phyloP scores from a whole-genome alignment of 1,284 basidiomycete genomes.

The Apiotrichum sp. region DNA sequence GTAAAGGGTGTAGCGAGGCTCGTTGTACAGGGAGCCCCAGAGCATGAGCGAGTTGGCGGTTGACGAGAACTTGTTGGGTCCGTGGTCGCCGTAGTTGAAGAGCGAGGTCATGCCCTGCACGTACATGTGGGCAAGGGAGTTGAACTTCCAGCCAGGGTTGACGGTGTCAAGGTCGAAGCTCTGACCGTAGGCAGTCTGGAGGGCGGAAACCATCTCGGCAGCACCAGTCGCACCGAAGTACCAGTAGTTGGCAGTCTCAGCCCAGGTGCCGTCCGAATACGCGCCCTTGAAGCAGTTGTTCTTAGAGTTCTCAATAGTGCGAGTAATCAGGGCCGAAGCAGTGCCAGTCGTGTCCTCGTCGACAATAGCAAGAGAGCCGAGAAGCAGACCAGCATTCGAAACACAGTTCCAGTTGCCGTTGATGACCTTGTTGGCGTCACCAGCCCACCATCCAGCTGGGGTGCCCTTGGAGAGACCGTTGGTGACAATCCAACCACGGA shows the following conservation, averaged over 20 bases:
- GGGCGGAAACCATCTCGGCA: conserved; percentile 81
- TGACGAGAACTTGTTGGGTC: conserved; percentile 77
- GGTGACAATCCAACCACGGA: conserved; percentile 68
- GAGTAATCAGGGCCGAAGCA: conserved; percentile 60
- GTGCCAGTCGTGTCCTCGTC: conserved; percentile 72
- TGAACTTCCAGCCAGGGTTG: conserved; percentile 67
- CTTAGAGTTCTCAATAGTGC: conserved; percentile 43
- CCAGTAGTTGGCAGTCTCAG: conserved; percentile 94
- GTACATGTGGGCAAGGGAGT: conserved; percentile 88
- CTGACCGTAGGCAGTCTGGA: conserved; percentile 79
- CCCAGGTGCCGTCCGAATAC: conserved; percentile 81
- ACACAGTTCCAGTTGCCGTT: conserved; percentile 95
- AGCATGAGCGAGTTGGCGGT: conserved; percentile 54
- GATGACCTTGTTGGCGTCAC: conserved; percentile 25
- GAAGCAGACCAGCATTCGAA: conserved; percentile 82
- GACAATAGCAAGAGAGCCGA: conserved; percentile 84
- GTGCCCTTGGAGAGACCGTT: conserved; percentile 69
- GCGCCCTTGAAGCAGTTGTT: conserved; percentile 65
- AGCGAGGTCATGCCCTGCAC: conserved; percentile 74
- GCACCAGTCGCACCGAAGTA: conserved; percentile 89
- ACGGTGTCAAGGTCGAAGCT: conserved; percentile 60
- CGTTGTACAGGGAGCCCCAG: conserved; percentile 61
- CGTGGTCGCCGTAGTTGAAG: conserved; percentile 89
- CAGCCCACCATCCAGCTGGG: conserved; percentile 51
- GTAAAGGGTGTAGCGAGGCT: conserved; percentile 73